These are phyloP conservation scores for Toxicodendron radicans DNA, from an alignment of 345 rosid species.

Conservation along the genomic window DNA sequence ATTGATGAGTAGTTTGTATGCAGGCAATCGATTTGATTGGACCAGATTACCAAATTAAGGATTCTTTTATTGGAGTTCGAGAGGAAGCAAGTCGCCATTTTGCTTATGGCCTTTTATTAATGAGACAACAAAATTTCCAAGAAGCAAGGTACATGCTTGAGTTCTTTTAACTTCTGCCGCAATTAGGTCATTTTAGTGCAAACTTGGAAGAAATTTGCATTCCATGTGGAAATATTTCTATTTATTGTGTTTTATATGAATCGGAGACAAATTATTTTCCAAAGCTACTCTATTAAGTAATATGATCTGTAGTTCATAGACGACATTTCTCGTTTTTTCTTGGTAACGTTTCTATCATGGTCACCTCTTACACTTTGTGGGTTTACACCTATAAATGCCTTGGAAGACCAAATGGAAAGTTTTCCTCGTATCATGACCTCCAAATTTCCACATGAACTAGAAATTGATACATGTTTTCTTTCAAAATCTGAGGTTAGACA, in stretches of 20 bases:
- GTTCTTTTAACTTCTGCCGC: conserved; percentile 12
- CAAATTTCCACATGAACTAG: not conserved
- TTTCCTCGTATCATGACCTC: not conserved
- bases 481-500: not conserved
- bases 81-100: conserved; percentile 92
- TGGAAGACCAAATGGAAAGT: not conserved
- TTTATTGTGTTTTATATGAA: conserved; percentile 4
- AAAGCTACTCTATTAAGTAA: not conserved
- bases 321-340: not conserved
- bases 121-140: conserved; percentile 90
- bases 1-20: conserved; percentile 19
- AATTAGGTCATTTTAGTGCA: not conserved
- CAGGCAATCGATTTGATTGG: conserved; percentile 96
- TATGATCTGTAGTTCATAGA: not conserved
- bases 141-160: conserved; percentile 70
- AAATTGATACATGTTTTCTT: not conserved
- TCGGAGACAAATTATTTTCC: not conserved
- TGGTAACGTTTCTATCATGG: not conserved
- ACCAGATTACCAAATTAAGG: conserved; percentile 75
- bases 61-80: conserved; percentile 79
- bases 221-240: conserved; percentile 1
- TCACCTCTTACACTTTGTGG: not conserved
- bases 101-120: conserved; percentile 88
- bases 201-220: not conserved
- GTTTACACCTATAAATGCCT: conserved; percentile 6